Base-by-base conservation (phyloP, 1,284 basidiomycete species). In the Cystobasidium pallidum region DNA sequence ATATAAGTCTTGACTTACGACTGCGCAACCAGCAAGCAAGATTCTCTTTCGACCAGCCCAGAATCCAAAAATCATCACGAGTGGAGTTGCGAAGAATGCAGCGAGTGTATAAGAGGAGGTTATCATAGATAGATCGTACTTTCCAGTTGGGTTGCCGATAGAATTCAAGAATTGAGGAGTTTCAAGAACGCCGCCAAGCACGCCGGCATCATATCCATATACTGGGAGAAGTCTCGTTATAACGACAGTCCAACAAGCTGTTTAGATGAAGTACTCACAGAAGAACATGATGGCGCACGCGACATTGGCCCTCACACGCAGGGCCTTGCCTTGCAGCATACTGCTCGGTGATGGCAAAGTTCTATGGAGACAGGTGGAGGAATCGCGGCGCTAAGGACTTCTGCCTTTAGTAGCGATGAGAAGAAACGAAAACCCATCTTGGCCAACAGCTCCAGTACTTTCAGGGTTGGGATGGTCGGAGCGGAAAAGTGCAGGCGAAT, bases 181-280 rank as follows among this genome's bases (percentile, higher is more conserved):
- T 15, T 63, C 58, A 28, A 70, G 34, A 8, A 70, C 67, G 24
- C 67, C 67, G 24, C 67, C 67, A 17, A 70, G 57, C 2, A 70
- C 67, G 11, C 67, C 67, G 28, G 67, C 67, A 51, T 70, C 67
- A 21, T 63, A 70, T 2, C 67, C 67, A 30, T 63, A 70, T 15
- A 28, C 32, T 28, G 28, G 8, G 26, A 34, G 3, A 57, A 7
- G 21, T 7, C 8, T 8, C 54, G 13, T 11, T 57, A 3, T 28
- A n/a, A 17, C 24, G 13, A n/a, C 30, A 26, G 15, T 8, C 8
- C 26, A 7, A 8, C 17, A 30, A 17, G 3, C 13, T 57, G 26
- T 28, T 57, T 8, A 8, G 54, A 24, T 15, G 54, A 26, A 15
- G 10, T 26, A 57, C 54, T 57, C 21, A 57, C 54, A 32, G 28